Evolutionary conservation across 2,329 filamentous ascomycete species (phyloP), one percentile per base, ranked within the genome.

Genomic region (Ascochyta viciae-villosae): DNA sequence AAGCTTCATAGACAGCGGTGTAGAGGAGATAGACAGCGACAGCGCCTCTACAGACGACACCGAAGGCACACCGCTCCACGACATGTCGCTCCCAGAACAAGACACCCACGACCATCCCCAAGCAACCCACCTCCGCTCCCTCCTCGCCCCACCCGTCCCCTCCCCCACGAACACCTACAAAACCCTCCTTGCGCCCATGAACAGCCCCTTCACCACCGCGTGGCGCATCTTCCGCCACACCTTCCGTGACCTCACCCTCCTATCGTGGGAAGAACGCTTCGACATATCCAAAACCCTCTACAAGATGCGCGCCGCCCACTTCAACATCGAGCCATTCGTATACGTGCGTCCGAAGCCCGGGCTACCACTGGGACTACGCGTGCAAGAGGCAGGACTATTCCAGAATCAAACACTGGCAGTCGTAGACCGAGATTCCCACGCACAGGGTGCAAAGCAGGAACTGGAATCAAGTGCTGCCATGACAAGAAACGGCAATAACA

Each of bases 241-340:
- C 7, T 81, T 81, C 71, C 64, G 67, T 45, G 71, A 74, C 57
- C 66, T 76, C 15, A 80, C 78, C 0, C 64, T 73, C 2, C 62
- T 78, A 0, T 46, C 70, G 3, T 82, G 79, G 79, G 72, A 77
- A 56, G 66, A 78, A 38, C 77, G 79, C 15, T 62, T 77, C 51
- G 63, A 68, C 34, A n/a, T 55, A 12, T 54, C 65, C 29, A 54
- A 50, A 6, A 29, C 34, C 0, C 41, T 67, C 3, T 70, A 76
- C 24, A 62, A 63, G 7, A 31, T 63, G 0, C 65, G 61, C 29
- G 65, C 71, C 0, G 23, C 46, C 4, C 7, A 41, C 4, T 37
- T 64, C 15, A 7, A 39, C 33, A 42, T 62, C 31, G 69, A 72
- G 57, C 73, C 72, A 0, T 76, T 70, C 39, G 40, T 69, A 7